A percentile compares a stretch with the other conserved stretches of the same genome.
Evolutionary conservation across 2,329 filamentous ascomycete species (phyloP).

Genomic region (Fusarium fujikuroi): DNA sequence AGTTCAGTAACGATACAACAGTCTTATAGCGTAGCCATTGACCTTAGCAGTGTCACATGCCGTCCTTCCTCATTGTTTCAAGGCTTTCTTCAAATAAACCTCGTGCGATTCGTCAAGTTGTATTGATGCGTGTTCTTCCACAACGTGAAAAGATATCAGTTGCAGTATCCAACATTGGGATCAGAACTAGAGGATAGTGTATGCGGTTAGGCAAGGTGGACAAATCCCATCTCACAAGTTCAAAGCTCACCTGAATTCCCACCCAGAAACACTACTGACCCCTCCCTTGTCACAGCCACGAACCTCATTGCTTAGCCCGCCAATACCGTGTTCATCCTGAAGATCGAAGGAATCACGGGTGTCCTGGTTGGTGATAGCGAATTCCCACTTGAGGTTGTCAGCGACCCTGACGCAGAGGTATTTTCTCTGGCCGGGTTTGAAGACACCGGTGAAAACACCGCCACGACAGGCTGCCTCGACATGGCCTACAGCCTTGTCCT

Average conservation of each 20-base stretch:
- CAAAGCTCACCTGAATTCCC: neutral
- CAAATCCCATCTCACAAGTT: neutral
- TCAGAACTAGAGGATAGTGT: neutral
- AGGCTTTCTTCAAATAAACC: neutral
- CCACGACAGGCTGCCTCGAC: neutral
- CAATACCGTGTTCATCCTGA: neutral
- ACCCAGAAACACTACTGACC: neutral
- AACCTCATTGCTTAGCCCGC: neutral
- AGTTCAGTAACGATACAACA: neutral
- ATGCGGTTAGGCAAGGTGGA: neutral
- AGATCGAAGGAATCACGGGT: neutral
- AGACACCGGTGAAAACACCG: neutral
- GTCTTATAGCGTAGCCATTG: too few relatives aligned
- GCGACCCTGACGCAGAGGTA: neutral
- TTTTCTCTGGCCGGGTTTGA: neutral
- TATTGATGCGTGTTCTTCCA: neutral
- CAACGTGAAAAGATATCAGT: neutral
- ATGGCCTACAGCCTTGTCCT: neutral
- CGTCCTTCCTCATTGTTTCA: neutral
- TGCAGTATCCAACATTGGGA: neutral
- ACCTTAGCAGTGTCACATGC: too few relatives aligned
- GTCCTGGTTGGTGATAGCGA: neutral
- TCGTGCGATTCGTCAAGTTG: rapidly evolving
- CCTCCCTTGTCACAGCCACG: neutral
- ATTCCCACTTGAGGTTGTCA: neutral